Conservation (phyloP, 2,329 filamentous ascomycete species). For the Rhinocladiella similis region DNA sequence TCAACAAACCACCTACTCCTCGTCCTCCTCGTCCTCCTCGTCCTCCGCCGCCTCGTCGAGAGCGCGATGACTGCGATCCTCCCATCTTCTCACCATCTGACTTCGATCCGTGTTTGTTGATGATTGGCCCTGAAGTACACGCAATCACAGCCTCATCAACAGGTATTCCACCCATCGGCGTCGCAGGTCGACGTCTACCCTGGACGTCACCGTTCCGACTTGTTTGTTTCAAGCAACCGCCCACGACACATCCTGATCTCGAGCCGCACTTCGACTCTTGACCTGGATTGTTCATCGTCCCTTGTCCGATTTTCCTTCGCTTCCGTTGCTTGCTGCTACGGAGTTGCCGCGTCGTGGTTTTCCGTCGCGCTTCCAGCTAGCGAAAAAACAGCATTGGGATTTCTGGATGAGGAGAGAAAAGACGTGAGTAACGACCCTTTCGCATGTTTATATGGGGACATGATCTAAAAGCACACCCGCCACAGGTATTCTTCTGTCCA, state of each 20-base stretch:
- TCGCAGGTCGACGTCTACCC: slow-evolving; percentile 23
- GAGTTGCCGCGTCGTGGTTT: background rate
- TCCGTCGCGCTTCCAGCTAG: background rate
- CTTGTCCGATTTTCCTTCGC: background rate
- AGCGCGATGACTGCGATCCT: slow-evolving; percentile 18
- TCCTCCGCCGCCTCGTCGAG: slow-evolving; percentile 1
- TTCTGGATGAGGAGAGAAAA: slow-evolving; percentile 1
- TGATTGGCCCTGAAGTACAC: slow-evolving; percentile 12
- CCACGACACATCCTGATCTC: background rate
- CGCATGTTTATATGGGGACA: background rate
- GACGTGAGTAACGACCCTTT: background rate
- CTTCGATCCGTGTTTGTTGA: slow-evolving; percentile 23
- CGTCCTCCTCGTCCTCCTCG: background rate
- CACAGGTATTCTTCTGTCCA: background rate
- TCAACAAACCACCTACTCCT: background rate
- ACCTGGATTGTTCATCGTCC: background rate
- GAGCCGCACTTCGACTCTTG: background rate
- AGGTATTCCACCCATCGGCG: slow-evolving; percentile 7
- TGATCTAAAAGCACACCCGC: background rate
- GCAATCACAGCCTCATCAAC: slow-evolving; percentile 11
- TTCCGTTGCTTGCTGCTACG: background rate
- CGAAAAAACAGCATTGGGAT: background rate
- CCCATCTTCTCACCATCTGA: slow-evolving; percentile 11
- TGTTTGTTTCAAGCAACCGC: slow-evolving; percentile 7
- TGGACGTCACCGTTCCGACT: slow-evolving; percentile 3